Base-by-base conservation (phyloP, 495 filamentous ascomycete genomes). In the Amniculicola lignicola region DNA sequence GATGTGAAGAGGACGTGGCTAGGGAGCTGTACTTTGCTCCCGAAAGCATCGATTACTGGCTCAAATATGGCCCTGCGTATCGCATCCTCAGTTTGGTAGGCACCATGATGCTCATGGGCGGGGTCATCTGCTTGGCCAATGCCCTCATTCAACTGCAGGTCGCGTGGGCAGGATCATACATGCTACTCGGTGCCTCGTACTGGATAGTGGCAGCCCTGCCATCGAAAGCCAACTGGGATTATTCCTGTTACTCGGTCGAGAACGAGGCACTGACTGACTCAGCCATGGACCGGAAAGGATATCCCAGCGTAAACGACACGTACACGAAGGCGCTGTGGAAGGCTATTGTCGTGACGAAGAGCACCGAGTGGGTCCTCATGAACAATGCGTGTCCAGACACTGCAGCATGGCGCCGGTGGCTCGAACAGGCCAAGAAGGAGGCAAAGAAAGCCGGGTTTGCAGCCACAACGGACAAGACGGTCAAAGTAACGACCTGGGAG, bases 171-270 rank as follows among this genome's bases (percentile, higher is more conserved):
- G 72, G 60, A 2, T 58, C 68, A 4, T 77, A 75, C 51, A 70
- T 76, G 61, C 64, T 75, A 33, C 67, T 77, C 15, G 75, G 75
- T 29, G 62, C 70, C 0, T 64, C 63, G 0, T 73, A 77, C 63
- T 77, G 74, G 74, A 67, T 69, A 7, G 74, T 71, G 9, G 74
- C 74, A 28, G 74, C 74, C 19, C 31, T 77, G 33, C 74, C 74
- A 10, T 44, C 54, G 25, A 54, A 60, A 22, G 29, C 62, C 36
- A 69, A 76, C 43, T 77, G 74, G 74, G 73, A 77, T 35, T 49
- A 68, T 14, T 59, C 64, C 4, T 69, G 63, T 47, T 76, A 70
- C 59, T 41, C 55, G 4, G 63, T 76, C 0, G 44, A 55, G n/a
- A 57, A 58, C 38, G 51, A 70, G 39, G 33, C 52, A 10, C 51